These are phyloP conservation scores for Chaetomiaceae sp. DNA, from an alignment of 2,329 filamentous ascomycete genomes.

Conservation along the genomic window DNA sequence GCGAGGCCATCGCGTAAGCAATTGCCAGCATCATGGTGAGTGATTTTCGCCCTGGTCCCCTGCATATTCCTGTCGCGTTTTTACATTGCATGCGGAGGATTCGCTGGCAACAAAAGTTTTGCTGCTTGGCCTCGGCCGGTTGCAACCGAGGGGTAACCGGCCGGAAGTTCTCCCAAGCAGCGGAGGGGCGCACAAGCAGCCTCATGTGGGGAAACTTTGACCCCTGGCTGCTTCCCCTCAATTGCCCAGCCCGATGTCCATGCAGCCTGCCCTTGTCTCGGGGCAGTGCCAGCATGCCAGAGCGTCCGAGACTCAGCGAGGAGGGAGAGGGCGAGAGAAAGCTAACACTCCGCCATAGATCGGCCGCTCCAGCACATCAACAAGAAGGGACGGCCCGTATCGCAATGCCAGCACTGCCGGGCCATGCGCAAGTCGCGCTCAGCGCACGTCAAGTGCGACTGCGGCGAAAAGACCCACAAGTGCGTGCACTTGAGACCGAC, in stretches of 20 bases:
- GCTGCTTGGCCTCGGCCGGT: conserved; percentile 16
- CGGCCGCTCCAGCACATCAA: conserved; percentile 91
- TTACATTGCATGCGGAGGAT: background rate
- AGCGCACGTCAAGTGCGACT: conserved; percentile 94
- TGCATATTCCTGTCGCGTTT: conserved; percentile 6
- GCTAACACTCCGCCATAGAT: conserved; percentile 51
- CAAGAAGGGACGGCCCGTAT: conserved; percentile 95
- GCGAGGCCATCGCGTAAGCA: conserved; percentile 96
- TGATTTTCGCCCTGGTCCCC: conserved; percentile 30
- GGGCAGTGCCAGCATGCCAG: background rate
- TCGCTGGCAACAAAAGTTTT: background rate
- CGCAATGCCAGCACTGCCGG: conserved; percentile 96
- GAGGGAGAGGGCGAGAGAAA: background rate
- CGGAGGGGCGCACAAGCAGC: conserved; percentile 14
- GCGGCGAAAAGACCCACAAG: conserved; percentile 82
- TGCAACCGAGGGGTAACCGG: conserved; percentile 25
- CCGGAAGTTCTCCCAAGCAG: conserved; percentile 18
- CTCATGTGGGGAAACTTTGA: conserved; percentile 6
- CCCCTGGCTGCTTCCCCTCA: conserved; percentile 9
- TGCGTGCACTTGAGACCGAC: conserved; percentile 57
- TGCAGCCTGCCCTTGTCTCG: conserved; percentile 6
- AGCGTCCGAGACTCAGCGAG: too few relatives aligned
- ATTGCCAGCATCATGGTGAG: conserved; percentile 93
- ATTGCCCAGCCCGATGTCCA: background rate
- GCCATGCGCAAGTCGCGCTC: conserved; percentile 92